Evolutionary conservation across 306 rosid genomes (phyloP).

Genomic region (Prunus fruticosa): DNA sequence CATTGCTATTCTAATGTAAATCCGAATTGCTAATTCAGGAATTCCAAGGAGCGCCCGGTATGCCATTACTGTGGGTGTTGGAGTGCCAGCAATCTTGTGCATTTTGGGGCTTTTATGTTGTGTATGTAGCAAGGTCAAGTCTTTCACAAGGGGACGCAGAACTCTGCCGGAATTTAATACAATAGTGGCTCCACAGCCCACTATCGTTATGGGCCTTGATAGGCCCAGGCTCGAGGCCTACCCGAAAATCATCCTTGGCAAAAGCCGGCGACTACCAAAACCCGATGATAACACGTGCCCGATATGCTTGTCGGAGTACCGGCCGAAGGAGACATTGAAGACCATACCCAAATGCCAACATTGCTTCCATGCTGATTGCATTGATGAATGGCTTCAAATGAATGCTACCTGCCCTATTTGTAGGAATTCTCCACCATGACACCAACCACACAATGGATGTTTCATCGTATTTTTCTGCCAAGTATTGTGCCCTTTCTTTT

Average conservation of each 20-base stretch:
- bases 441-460: neutral
- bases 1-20: neutral
- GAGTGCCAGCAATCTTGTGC: constrained; percentile 42
- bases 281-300: constrained; percentile 46
- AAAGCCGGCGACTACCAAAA: constrained; percentile 41
- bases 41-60: constrained; percentile 45
- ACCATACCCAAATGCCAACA: constrained; percentile 62
- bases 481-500: neutral
- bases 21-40: constrained; percentile 29
- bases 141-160: constrained; percentile 3
- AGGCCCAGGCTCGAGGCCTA: constrained; percentile 53
- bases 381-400: constrained; percentile 71
- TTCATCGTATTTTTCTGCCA: neutral
- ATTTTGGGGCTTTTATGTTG: constrained; percentile 39
- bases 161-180: constrained; percentile 42
- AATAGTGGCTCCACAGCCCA: constrained; percentile 23
- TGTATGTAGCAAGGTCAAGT: constrained; percentile 29
- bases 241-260: constrained; percentile 55
- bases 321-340: constrained; percentile 57
- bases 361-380: constrained; percentile 69
- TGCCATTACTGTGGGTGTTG: constrained; percentile 43
- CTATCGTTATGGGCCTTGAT: constrained; percentile 40
- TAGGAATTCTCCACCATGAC: constrained; percentile 43
- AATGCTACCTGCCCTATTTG: constrained; percentile 78
- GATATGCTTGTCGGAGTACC: constrained; percentile 65